phyloP scores from a whole-genome alignment of 2,329 filamentous ascomycete genomes.

The Xylariaceae sp. region DNA sequence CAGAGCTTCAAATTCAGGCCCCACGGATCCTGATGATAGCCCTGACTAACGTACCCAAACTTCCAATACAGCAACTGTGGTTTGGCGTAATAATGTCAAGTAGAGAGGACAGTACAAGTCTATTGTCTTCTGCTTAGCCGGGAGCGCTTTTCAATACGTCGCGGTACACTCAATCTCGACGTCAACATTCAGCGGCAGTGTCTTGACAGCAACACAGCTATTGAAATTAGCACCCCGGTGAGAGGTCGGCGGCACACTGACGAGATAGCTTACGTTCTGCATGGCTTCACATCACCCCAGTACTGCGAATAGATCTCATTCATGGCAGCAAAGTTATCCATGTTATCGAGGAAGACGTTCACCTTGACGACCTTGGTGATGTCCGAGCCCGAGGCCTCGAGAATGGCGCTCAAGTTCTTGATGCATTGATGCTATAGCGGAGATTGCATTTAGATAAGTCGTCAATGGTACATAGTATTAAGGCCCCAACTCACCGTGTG shows the following conservation, averaged over 20 bases:
- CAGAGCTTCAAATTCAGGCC: too few relatives aligned
- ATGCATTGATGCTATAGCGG: slow-evolving; percentile 54
- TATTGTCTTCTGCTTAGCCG: not conserved
- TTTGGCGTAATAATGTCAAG: too few relatives aligned
- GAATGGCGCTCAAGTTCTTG: slow-evolving; percentile 66
- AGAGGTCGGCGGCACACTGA: not conserved
- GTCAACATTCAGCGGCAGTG: slow-evolving; percentile 78
- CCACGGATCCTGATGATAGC: too few relatives aligned
- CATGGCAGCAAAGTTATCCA: slow-evolving; percentile 72
- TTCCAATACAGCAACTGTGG: too few relatives aligned
- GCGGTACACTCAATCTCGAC: slow-evolving; percentile 91
- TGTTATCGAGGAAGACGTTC: slow-evolving; percentile 67
- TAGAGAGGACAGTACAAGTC: too few relatives aligned
- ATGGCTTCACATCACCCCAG: slow-evolving; percentile 53
- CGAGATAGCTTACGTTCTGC: slow-evolving; percentile 35
- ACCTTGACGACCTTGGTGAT: slow-evolving; percentile 68
- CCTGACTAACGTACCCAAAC: too few relatives aligned
- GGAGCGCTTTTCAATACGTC: slow-evolving; percentile 7
- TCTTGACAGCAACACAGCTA: slow-evolving; percentile 86
- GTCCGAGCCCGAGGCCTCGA: slow-evolving; percentile 63
- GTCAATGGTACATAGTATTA: not conserved
- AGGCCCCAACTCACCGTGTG: slow-evolving; percentile 47
- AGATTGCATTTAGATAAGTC: not conserved
- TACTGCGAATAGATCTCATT: slow-evolving; percentile 69
- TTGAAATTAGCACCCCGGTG: slow-evolving; percentile 3